Evolutionary conservation across 2,329 filamentous ascomycete genomes (phyloP).

Genomic region (Nakataea oryzae): DNA sequence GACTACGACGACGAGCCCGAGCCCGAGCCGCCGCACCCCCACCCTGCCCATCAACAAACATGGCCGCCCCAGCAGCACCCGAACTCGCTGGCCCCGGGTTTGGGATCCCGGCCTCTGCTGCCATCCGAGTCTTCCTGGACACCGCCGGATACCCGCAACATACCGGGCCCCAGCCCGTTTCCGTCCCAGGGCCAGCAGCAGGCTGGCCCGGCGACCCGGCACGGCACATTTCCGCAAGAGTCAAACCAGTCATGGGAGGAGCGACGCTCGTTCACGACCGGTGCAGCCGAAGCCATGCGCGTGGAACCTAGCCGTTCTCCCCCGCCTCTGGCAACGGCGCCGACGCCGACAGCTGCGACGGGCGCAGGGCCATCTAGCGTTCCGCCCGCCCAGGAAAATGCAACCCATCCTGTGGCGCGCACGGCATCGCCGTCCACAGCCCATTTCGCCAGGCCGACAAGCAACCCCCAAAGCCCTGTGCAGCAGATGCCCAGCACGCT

Average conservation of each 20-base stretch:
- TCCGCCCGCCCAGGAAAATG: not conserved
- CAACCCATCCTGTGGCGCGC: not conserved
- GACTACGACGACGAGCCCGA: conserved; percentile 53
- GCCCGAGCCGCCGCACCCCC: not conserved
- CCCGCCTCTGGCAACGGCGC: not conserved
- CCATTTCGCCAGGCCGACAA: conserved; percentile 1
- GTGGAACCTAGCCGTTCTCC: not conserved
- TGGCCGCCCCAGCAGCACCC: not conserved
- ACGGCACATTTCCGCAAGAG: not conserved
- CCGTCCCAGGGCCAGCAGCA: conserved; percentile 12
- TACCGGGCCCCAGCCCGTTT: conserved; percentile 10
- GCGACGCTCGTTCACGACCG: not conserved
- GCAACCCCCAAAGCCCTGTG: conserved; percentile 14
- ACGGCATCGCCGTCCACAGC: conserved; percentile 4
- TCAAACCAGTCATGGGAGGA: not conserved
- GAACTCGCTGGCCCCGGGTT: not conserved
- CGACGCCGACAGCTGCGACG: not conserved
- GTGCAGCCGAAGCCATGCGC: not conserved
- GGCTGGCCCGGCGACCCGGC: not conserved
- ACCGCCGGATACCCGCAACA: not conserved
- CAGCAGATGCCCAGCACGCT: too few relatives aligned
- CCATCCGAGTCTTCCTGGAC: not conserved
- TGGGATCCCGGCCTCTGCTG: not conserved
- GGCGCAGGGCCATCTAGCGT: not conserved
- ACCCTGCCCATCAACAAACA: conserved; percentile 3